A percentile compares a stretch with the other conserved stretches of the same genome.
phyloP scores from a whole-genome alignment of 352 stramenopile species.

The Globisporangium okanoganense region DNA sequence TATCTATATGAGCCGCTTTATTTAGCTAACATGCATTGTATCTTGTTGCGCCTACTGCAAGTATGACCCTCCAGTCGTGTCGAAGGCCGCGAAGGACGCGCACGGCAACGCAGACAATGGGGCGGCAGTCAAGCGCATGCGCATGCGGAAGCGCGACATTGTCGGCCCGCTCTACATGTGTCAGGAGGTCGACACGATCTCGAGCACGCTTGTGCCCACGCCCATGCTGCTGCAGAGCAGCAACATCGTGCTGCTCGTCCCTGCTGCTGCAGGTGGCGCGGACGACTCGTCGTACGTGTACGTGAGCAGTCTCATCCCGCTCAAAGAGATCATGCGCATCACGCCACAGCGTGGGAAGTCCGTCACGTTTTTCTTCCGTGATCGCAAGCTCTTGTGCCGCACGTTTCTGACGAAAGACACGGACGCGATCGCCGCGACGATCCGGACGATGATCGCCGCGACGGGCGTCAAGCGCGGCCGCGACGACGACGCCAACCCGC shows the following conservation, averaged over 20 bases:
- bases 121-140: slow-evolving; percentile 22
- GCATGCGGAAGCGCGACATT: slow-evolving; percentile 68
- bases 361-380: slow-evolving; percentile 79
- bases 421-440: slow-evolving; percentile 60
- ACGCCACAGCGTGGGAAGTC: slow-evolving; percentile 73
- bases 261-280: too few species aligned
- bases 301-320: slow-evolving; percentile 57
- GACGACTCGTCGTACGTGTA: slow-evolving; percentile 52
- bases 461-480: slow-evolving; percentile 32
- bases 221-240: slow-evolving; percentile 65
- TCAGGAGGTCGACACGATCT: slow-evolving; percentile 59
- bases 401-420: slow-evolving; percentile 72
- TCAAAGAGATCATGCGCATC: slow-evolving; percentile 70
- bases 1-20: neutral
- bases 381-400: slow-evolving; percentile 48
- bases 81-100: slow-evolving; percentile 13
- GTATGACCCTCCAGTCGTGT: slow-evolving; percentile 29
- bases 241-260: slow-evolving; percentile 56
- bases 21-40: neutral
- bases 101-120: neutral
- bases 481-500: slow-evolving; percentile 24
- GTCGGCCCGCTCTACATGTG: slow-evolving; percentile 63
- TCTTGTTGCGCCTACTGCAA: neutral
- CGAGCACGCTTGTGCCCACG: slow-evolving; percentile 48
- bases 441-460: slow-evolving; percentile 62